These are phyloP conservation scores for Monilinia fructigena DNA, from an alignment of 2,329 filamentous ascomycete genomes.

Conservation along the genomic window DNA sequence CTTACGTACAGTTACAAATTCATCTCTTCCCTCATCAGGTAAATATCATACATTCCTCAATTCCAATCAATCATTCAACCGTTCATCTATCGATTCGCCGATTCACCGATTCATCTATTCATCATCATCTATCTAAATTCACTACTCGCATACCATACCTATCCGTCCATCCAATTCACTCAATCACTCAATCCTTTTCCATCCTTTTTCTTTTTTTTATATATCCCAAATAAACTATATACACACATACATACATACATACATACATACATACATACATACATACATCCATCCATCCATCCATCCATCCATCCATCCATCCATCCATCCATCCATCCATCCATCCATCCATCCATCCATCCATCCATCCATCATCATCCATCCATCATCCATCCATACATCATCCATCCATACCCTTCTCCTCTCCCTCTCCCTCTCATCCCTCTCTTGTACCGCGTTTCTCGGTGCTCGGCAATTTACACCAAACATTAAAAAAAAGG, in stretches of 20 bases:
- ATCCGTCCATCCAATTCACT: too few species aligned
- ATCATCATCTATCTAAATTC: too few species aligned
- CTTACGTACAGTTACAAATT: not conserved
- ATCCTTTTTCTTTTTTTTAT: too few species aligned
- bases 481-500: not conserved
- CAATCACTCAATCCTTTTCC: not conserved
- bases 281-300: not conserved
- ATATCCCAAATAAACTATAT: too few species aligned
- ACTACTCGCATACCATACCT: too few species aligned
- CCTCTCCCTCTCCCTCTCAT: too few species aligned
- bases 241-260: not conserved
- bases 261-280: not conserved
- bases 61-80: not conserved
- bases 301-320: not conserved
- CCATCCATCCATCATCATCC: not conserved
- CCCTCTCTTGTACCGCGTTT: constrained; percentile 1
- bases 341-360: not conserved
- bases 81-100: not conserved
- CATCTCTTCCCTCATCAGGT: not conserved
- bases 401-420: not conserved
- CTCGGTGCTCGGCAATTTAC: constrained; percentile 13
- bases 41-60: not conserved
- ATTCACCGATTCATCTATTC: too few species aligned
- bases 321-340: not conserved
- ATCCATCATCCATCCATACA: not conserved